A percentile compares a stretch with the other conserved stretches of the same genome.
Conservation (phyloP, 2,329 filamentous ascomycete species). For the Penicillium sp. region DNA sequence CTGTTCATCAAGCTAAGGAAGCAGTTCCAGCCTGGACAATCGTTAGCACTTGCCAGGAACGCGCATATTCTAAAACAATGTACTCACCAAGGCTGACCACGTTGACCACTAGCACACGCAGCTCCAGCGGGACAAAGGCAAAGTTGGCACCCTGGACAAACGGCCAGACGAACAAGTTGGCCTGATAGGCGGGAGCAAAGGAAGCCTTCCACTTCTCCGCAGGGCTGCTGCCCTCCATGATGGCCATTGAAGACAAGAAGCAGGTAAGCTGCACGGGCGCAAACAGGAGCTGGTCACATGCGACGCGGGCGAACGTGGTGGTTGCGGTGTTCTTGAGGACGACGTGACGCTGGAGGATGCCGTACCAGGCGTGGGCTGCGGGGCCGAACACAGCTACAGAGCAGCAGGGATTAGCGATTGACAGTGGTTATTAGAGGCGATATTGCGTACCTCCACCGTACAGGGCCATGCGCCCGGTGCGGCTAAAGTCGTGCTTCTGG, state of each 20-base stretch:
- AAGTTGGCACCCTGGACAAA: conserved; percentile 84
- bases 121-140: conserved; percentile 76
- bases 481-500: conserved; percentile 66
- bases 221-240: conserved; percentile 68
- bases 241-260: conserved; percentile 82
- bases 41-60: conserved; percentile 13
- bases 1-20: conserved; percentile 58
- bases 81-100: conserved; percentile 66
- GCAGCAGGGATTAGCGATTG: background rate
- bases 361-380: conserved; percentile 82
- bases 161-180: conserved; percentile 90
- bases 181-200: conserved; percentile 69
- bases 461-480: conserved; percentile 50
- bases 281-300: conserved; percentile 77
- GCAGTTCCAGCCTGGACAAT: conserved; percentile 55
- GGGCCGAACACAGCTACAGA: conserved; percentile 72
- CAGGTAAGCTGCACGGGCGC: conserved; percentile 77
- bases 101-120: conserved; percentile 84
- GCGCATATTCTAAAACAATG: background rate
- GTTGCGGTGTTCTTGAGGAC: conserved; percentile 62
- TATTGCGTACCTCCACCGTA: conserved; percentile 48
- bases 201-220: conserved; percentile 68
- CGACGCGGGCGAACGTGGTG: conserved; percentile 75
- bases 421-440: background rate
- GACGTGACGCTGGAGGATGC: conserved; percentile 70